Evolutionary conservation across 2,329 filamentous ascomycete genomes (phyloP).

Genomic region (Fusarium algeriense): DNA sequence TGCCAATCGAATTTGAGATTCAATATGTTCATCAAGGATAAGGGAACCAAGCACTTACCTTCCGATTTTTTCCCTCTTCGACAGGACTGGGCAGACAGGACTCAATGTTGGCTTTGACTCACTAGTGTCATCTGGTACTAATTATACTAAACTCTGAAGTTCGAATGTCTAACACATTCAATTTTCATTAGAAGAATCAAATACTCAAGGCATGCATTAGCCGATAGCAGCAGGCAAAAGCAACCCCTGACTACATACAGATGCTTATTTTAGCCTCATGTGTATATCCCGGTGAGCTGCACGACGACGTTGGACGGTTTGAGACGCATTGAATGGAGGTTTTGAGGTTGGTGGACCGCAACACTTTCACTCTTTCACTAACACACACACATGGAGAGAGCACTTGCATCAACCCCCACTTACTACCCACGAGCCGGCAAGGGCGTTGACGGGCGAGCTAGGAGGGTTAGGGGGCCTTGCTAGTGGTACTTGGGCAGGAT

Average conservation of each 20-base stretch:
- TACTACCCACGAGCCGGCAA: constrained; percentile 42
- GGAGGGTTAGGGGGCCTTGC: constrained; percentile 12
- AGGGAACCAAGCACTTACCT: neutral
- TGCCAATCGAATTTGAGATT: constrained; percentile 11
- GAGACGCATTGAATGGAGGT: constrained; percentile 37
- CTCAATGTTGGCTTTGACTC: neutral
- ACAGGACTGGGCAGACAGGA: constrained; percentile 18
- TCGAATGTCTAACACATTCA: constrained; percentile 13
- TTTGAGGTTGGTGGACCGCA: constrained; percentile 23
- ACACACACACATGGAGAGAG: neutral
- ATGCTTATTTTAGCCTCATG: constrained; percentile 48
- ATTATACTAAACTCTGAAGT: neutral
- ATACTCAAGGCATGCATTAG: constrained; percentile 36
- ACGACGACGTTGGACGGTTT: constrained; percentile 38
- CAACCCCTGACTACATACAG: constrained; percentile 39
- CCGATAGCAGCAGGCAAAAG: constrained; percentile 22
- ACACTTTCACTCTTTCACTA: constrained; percentile 16
- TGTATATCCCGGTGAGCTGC: constrained; percentile 32
- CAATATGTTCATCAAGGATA: neutral
- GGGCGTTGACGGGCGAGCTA: constrained; percentile 35
- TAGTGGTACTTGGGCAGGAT: constrained; percentile 21
- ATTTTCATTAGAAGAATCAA: constrained; percentile 46
- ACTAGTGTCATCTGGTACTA: neutral
- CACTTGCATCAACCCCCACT: constrained; percentile 49
- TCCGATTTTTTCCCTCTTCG: constrained; percentile 1